phyloP scores from a whole-genome alignment of 148 eudicot species.

The Silene uniflora region DNA sequence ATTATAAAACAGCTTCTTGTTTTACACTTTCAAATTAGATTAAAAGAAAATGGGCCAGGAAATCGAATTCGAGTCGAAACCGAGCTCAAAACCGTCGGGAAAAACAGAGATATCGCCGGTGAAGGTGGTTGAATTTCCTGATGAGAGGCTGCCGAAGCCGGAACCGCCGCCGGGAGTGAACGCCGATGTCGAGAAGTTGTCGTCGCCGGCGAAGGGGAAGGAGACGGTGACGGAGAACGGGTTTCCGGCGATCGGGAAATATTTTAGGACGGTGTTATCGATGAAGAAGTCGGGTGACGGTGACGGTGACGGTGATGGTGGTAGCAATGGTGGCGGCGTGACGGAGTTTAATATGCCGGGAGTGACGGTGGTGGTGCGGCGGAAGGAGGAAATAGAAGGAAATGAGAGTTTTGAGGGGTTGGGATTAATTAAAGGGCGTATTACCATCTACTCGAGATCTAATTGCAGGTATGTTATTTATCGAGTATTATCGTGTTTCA shows the following conservation, averaged over 20 bases:
- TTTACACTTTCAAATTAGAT: no score
- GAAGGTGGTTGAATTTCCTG: constrained; percentile 25
- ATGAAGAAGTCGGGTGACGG: constrained; percentile 33
- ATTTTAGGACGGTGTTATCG: constrained; percentile 49
- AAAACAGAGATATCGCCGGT: background rate
- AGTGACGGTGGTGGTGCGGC: constrained; percentile 58
- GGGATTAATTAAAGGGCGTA: constrained; percentile 51
- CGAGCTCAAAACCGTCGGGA: background rate
- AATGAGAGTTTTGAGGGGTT: constrained; percentile 7
- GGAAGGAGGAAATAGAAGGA: constrained; percentile 23
- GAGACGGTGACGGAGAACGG: constrained; percentile 25
- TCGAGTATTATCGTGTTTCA: no score
- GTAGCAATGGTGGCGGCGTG: constrained; percentile 17
- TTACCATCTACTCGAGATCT: constrained; percentile 81
- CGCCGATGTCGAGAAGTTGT: constrained; percentile 15
- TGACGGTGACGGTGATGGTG: background rate
- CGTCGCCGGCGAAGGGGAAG: background rate
- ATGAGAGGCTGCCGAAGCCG: constrained; percentile 57
- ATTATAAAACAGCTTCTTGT: no score
- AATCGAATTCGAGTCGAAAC: constrained; percentile 1
- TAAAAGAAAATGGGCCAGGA: constrained; percentile 13
- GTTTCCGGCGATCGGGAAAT: constrained; percentile 59
- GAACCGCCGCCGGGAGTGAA: constrained; percentile 51
- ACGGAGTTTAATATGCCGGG: constrained; percentile 75
- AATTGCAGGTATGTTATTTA: constrained; percentile 57